Percentiles rank a stretch among this genome's conserved stretches.
Evolutionary conservation across 108 stramenopile genomes (phyloP).

Genomic region (Skeletonema tropicum): DNA sequence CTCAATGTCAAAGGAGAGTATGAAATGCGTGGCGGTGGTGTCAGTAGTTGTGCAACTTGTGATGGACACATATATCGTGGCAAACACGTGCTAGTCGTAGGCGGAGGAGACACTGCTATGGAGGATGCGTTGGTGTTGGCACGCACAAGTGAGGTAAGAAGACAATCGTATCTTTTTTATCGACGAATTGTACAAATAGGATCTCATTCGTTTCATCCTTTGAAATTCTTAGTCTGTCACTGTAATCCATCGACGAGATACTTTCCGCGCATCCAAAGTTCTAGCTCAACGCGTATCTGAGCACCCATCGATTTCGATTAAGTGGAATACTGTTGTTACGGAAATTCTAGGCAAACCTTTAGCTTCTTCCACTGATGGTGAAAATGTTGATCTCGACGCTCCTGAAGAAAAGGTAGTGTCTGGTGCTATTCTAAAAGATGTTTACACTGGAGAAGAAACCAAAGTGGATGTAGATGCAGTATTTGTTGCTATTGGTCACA

Average conservation of each 20-base stretch:
- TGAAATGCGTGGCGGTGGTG: constrained; percentile 89
- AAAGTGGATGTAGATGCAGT: constrained; percentile 75
- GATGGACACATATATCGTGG: constrained; percentile 90
- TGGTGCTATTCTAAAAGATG: constrained; percentile 73
- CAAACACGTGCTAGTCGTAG: constrained; percentile 90
- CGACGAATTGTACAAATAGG: not conserved
- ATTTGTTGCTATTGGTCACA: constrained; percentile 96
- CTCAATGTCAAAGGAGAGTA: constrained; percentile 87
- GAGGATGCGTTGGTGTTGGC: constrained; percentile 95
- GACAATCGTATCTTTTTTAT: not conserved
- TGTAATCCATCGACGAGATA: constrained; percentile 90
- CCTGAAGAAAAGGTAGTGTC: constrained; percentile 62
- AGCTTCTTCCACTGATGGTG: constrained; percentile 33
- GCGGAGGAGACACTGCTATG: constrained; percentile 97
- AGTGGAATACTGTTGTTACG: constrained; percentile 84
- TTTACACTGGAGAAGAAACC: constrained; percentile 60
- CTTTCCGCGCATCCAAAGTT: constrained; percentile 90
- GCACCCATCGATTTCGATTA: constrained; percentile 83
- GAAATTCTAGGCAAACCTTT: constrained; percentile 71
- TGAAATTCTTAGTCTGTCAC: constrained; percentile 65
- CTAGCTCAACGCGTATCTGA: constrained; percentile 84
- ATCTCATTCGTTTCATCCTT: not conserved
- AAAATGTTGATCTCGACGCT: constrained; percentile 73
- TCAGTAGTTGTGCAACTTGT: constrained; percentile 95
- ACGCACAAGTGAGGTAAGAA: constrained; percentile 60